These are phyloP conservation scores for Cyberlindnera saturnus DNA, from an alignment of 805 yeast genomes.

Conservation along the genomic window DNA sequence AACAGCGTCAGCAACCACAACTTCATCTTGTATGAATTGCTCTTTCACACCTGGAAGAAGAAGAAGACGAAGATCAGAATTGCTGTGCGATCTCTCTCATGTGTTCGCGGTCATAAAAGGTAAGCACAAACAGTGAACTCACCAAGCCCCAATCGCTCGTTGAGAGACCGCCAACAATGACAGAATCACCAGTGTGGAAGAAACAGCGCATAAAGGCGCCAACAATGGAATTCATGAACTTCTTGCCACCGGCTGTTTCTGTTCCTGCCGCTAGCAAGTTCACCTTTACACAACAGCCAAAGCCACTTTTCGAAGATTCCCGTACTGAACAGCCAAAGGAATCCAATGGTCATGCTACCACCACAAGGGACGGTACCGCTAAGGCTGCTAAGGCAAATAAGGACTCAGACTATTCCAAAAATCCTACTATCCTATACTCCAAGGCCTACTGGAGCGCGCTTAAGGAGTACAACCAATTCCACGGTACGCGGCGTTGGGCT, in stretches of 20 bases:
- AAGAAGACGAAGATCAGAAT: not conserved
- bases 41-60: too few species aligned
- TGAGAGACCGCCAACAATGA: not conserved
- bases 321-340: not conserved
- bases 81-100: too few species aligned
- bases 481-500: conserved; percentile 9
- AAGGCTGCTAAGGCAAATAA: not conserved
- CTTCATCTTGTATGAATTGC: conserved; percentile 1
- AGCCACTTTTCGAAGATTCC: not conserved
- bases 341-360: too few species aligned
- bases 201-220: not conserved
- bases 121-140: too few species aligned
- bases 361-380: not conserved
- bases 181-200: not conserved
- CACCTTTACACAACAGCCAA: not conserved
- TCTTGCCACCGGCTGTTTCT: not conserved
- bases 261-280: not conserved
- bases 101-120: too few species aligned
- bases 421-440: conserved; percentile 2
- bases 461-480: conserved; percentile 1
- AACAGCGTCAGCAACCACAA: not conserved
- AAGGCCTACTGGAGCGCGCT: conserved; percentile 3
- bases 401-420: conserved; percentile 1
- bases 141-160: too few species aligned
- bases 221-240: not conserved